phyloP scores from a whole-genome alignment of 306 rosid species.

The Styphnolobium japonicum region DNA sequence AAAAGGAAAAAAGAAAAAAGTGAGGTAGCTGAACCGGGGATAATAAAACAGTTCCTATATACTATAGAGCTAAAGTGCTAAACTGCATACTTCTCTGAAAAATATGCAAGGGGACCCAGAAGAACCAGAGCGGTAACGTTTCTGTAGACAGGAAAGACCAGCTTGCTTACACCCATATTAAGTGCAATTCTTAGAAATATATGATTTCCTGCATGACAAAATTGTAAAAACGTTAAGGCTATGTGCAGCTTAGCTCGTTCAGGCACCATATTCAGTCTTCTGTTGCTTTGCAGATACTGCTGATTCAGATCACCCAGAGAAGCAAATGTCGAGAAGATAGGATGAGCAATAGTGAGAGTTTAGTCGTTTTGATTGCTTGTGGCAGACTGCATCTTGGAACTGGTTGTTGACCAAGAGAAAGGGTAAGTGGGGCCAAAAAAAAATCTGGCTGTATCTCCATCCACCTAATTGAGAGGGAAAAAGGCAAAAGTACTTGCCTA shows the following conservation, averaged over 20 bases:
- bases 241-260: slow-evolving; percentile 50
- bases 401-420: slow-evolving; percentile 21
- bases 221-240: slow-evolving; percentile 41
- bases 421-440: not conserved
- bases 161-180: slow-evolving; percentile 56
- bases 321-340: not conserved
- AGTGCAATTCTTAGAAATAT: slow-evolving; percentile 55
- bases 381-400: not conserved
- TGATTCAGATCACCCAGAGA: slow-evolving; percentile 22
- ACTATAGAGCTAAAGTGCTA: not conserved
- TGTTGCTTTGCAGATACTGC: slow-evolving; percentile 7
- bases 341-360: not conserved
- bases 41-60: not conserved
- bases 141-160: slow-evolving; percentile 61
- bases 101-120: slow-evolving; percentile 51
- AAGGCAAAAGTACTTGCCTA: not conserved
- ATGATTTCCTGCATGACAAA: slow-evolving; percentile 61
- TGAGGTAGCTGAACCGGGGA: slow-evolving; percentile 2
- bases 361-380: not conserved
- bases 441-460: not conserved
- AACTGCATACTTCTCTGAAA: slow-evolving; percentile 51
- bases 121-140: slow-evolving; percentile 47
- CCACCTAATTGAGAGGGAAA: slow-evolving; percentile 11
- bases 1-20: not conserved
- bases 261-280: slow-evolving; percentile 21